Percentiles rank a stretch among this genome's conserved stretches.
Evolutionary conservation across 805 yeast genomes (phyloP).

Genomic region (Schizosaccharomyces octosporus): DNA sequence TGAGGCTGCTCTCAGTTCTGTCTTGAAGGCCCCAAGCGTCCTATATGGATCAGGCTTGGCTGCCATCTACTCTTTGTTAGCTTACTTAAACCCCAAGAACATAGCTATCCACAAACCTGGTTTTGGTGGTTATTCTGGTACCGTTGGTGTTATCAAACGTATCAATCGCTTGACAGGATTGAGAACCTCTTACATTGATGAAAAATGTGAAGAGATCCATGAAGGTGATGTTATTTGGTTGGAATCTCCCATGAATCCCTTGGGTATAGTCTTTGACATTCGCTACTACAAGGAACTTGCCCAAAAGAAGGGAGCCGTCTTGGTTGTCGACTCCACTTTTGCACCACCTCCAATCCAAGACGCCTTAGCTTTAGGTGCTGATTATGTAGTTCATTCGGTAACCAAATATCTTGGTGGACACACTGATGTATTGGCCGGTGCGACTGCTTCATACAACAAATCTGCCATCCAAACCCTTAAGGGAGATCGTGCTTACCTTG

Average conservation of each 20-base stretch:
- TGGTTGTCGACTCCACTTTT: conserved; percentile 65
- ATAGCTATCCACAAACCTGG: conserved; percentile 31
- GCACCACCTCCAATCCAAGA: conserved; percentile 80
- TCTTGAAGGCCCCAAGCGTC: conserved; percentile 41
- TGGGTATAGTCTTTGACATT: conserved; percentile 42
- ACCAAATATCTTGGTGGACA: conserved; percentile 93
- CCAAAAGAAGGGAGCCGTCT: conserved; percentile 48
- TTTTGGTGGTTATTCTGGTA: conserved; percentile 57
- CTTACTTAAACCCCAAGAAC: conserved; percentile 44
- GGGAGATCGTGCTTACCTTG: conserved; percentile 43
- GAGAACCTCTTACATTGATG: conserved; percentile 16
- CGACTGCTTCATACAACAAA: conserved; percentile 37
- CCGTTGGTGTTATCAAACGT: conserved; percentile 42
- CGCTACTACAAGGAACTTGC: conserved; percentile 40
- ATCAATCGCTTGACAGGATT: conserved; percentile 36
- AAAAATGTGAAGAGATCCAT: conserved; percentile 21
- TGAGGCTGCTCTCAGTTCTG: conserved; percentile 35
- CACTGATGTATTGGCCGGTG: conserved; percentile 69
- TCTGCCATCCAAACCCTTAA: conserved; percentile 23
- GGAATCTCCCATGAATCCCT: conserved; percentile 78
- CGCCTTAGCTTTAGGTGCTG: conserved; percentile 66
- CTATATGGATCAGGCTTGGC: conserved; percentile 57
- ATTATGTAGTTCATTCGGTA: conserved; percentile 75
- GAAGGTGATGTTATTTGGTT: conserved; percentile 59
- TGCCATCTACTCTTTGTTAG: conserved; percentile 55